These are phyloP conservation scores for Ceratobasidium sp. DNA, from an alignment of 1,284 basidiomycete genomes.

Conservation along the genomic window DNA sequence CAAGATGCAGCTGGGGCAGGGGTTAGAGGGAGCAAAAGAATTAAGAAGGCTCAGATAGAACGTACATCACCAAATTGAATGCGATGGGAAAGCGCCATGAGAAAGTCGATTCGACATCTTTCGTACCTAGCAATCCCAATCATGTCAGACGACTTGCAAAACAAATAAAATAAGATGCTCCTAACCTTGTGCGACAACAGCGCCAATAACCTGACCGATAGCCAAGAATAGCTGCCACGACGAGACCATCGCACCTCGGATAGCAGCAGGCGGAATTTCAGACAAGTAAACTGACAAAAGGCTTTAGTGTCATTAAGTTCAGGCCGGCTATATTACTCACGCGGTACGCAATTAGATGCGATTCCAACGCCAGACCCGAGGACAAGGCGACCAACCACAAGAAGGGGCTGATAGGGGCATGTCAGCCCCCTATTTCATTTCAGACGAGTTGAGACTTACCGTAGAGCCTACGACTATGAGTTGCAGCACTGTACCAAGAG, in stretches of 20 bases:
- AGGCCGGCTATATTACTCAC: neutral
- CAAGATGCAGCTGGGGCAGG: constrained; percentile 53
- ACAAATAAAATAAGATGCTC: too few species aligned
- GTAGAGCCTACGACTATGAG: constrained; percentile 56
- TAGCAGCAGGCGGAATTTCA: constrained; percentile 60
- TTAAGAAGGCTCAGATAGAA: constrained; percentile 52
- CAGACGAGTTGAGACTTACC: constrained; percentile 47
- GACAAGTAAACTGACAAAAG: constrained; percentile 59
- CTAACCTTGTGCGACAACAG: constrained; percentile 58
- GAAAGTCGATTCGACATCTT: constrained; percentile 50
- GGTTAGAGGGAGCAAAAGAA: neutral
- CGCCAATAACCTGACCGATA: constrained; percentile 62
- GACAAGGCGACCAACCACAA: constrained; percentile 59
- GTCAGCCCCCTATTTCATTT: neutral
- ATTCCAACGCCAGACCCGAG: constrained; percentile 60
- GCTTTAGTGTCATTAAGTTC: constrained; percentile 30
- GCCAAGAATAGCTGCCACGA: constrained; percentile 62
- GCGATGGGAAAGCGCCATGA: constrained; percentile 60
- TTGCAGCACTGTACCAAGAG: constrained; percentile 59
- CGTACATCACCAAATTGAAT: constrained; percentile 60
- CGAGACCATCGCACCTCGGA: constrained; percentile 59
- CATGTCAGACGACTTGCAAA: too few species aligned
- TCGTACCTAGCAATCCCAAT: constrained; percentile 46
- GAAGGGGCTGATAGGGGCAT: constrained; percentile 51
- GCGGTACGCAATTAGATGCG: constrained; percentile 54